Base-by-base conservation (phyloP, 352 stramenopile species). In the Peronospora belbahrii region DNA sequence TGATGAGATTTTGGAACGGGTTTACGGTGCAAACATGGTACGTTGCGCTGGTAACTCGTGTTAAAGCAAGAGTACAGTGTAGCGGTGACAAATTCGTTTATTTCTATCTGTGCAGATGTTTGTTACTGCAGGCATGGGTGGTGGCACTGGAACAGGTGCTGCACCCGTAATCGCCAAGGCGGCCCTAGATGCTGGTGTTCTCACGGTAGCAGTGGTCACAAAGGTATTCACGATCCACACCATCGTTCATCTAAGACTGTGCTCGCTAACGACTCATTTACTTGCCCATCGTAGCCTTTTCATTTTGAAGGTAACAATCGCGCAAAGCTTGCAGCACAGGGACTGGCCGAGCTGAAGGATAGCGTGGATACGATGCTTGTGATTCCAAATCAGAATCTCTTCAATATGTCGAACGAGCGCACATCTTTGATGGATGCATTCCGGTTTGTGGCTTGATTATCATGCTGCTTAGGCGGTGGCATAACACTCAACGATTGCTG, bases 391-490 rank as follows among this genome's bases (percentile, higher is more conserved):
- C 81, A 93, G 56, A 93, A 93, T 64, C 42, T 93, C 36, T 93
- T 93, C 62, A 88, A 86, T 54, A 89, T 95, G 67, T 90, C 81
- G 22, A 90, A 72, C 41, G 79, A 88, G 33, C 69, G 75, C 37
- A 95, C 85, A 15, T 92, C 78, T 25, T 70, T 90, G 48, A 90
- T 93, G 76, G 81, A 93, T 47, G 81, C 81, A 19, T 93, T 93
- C 60, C 63, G 76, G 80, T 89, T 34, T 14, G 57, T 62, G 13
- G 4, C 14, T 42, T 27, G 9, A 15, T n/a, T 14, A 20, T 30
- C 14, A 23, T 10, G 4, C 10, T 34, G 28, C 24, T 33, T 25
- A 7, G 32, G 15, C 25, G 2, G 8, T 28, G 13, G 32, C 6
- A 35, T 10, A 41, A 25, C 11, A 8, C 6, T 27, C 42, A 45